These are phyloP conservation scores for Vinca minor DNA, from an alignment of 257 asterid species.

Conservation along the genomic window DNA sequence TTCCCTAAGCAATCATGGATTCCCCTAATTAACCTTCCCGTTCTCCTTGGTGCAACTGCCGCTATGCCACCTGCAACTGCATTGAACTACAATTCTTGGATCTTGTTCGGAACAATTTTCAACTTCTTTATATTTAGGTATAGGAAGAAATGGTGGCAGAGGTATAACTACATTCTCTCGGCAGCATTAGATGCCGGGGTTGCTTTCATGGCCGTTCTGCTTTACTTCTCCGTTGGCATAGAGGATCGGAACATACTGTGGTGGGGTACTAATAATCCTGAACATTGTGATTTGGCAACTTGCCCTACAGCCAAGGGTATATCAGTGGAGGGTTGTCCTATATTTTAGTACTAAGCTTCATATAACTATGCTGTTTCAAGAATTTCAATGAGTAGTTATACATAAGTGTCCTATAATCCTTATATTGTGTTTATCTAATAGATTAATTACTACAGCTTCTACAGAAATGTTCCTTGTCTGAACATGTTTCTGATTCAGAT, in stretches of 20 bases:
- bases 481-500: too few species aligned
- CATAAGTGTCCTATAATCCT: too few species aligned
- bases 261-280: constrained; percentile 60
- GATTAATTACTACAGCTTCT: too few species aligned
- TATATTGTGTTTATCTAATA: too few species aligned
- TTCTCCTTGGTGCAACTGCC: constrained; percentile 65
- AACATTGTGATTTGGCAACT: constrained; percentile 56
- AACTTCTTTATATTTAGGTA: constrained; percentile 57
- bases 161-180: constrained; percentile 58
- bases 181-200: constrained; percentile 73
- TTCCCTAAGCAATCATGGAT: constrained; percentile 53
- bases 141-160: constrained; percentile 69
- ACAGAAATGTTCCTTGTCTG: too few species aligned
- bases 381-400: too few species aligned
- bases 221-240: constrained; percentile 46
- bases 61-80: constrained; percentile 56
- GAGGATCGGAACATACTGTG: constrained; percentile 29
- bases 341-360: constrained; percentile 18
- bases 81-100: constrained; percentile 61
- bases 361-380: too few species aligned
- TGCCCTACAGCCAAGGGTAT: constrained; percentile 76
- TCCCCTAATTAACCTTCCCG: constrained; percentile 61
- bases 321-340: constrained; percentile 40
- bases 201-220: constrained; percentile 65
- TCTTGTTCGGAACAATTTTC: constrained; percentile 48